Conservation (phyloP, 2,329 filamentous ascomycete genomes). For the Sporothrix pseudoabietina region DNA sequence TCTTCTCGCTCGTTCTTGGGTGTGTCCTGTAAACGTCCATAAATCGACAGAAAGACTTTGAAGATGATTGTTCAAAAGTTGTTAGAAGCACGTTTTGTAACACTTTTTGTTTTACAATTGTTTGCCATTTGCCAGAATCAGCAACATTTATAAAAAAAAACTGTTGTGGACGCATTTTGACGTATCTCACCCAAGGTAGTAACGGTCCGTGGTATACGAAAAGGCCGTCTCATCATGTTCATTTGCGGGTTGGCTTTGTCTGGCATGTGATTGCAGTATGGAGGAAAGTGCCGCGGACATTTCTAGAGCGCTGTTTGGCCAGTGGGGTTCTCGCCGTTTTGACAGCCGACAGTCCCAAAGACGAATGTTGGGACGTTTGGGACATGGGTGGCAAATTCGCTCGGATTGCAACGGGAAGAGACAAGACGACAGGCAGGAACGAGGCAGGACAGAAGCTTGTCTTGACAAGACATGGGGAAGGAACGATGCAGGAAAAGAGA, state of each 20-base stretch:
- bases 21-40: neutral
- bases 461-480: neutral
- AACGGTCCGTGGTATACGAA: neutral
- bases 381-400: slow-evolving; percentile 4
- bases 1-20: neutral
- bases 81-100: neutral
- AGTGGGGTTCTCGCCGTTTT: neutral
- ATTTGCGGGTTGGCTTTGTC: neutral
- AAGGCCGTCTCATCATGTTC: neutral
- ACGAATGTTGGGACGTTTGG: neutral
- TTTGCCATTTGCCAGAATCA: neutral
- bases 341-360: neutral
- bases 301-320: slow-evolving; percentile 9
- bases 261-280: slow-evolving; percentile 20
- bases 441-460: neutral
- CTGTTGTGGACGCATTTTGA: slow-evolving; percentile 1
- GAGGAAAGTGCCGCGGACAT: slow-evolving; percentile 22
- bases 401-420: slow-evolving; percentile 7
- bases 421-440: neutral
- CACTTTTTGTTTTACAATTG: neutral
- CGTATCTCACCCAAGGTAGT: neutral
- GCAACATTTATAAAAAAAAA: neutral
- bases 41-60: neutral
- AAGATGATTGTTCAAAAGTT: neutral
- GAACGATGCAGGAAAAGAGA: neutral